Evolutionary conservation across 2,329 filamentous ascomycete genomes (phyloP).

Genomic region (Epichloe glyceriae): DNA sequence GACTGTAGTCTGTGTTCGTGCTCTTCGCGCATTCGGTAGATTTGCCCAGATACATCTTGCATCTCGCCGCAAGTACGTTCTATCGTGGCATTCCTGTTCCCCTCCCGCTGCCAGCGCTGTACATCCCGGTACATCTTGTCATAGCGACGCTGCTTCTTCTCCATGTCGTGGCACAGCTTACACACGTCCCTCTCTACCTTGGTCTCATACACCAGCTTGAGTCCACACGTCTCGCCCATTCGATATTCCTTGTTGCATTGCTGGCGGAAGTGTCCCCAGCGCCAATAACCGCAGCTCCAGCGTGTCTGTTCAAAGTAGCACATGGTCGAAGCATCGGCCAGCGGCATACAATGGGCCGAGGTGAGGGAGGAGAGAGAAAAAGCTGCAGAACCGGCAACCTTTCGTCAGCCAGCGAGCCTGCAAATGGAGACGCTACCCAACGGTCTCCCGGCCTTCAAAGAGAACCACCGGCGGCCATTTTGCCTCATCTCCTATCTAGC

Average conservation of each 20-base stretch:
- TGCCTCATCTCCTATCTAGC: not conserved
- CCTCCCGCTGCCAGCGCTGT: conserved; percentile 63
- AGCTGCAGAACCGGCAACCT: conserved; percentile 9
- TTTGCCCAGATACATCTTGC: conserved; percentile 47
- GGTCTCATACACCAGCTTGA: conserved; percentile 76
- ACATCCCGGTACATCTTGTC: conserved; percentile 64
- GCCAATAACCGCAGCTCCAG: conserved; percentile 81
- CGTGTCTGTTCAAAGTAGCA: conserved; percentile 91
- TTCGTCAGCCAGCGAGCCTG: conserved; percentile 10
- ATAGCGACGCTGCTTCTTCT: conserved; percentile 67
- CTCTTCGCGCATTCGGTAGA: conserved; percentile 32
- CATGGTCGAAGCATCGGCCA: conserved; percentile 41
- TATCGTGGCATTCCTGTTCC: conserved; percentile 61
- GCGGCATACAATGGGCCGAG: conserved; percentile 7
- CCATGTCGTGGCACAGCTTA: conserved; percentile 78
- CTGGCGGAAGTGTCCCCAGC: conserved; percentile 85
- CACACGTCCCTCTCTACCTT: conserved; percentile 52
- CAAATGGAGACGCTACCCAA: conserved; percentile 4
- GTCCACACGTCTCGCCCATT: conserved; percentile 89
- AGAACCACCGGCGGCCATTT: not conserved
- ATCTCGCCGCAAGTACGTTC: conserved; percentile 60
- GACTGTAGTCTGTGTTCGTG: conserved; percentile 23
- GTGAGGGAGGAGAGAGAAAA: conserved; percentile 2
- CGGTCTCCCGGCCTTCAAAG: not conserved
- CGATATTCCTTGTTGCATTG: conserved; percentile 93